Percentiles rank a stretch among this genome's conserved stretches.
Evolutionary conservation across 371 early-diverging fungal species (phyloP).

Genomic region (Apophysomyces elegans): DNA sequence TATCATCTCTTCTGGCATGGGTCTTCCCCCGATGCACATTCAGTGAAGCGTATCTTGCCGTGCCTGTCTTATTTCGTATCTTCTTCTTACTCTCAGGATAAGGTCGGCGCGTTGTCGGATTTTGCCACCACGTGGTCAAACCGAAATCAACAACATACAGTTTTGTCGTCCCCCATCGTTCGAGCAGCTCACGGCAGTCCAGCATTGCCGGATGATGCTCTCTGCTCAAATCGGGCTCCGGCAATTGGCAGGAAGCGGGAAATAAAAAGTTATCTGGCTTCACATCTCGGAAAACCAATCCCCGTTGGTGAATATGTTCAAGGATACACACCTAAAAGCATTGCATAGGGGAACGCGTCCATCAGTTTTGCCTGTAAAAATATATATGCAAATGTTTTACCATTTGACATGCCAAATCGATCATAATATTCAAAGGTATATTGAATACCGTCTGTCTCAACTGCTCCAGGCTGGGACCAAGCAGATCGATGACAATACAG

Average conservation of each 20-base stretch:
- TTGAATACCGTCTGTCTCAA: conserved; percentile 53
- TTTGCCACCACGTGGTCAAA: conserved; percentile 53
- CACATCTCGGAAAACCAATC: conserved; percentile 64
- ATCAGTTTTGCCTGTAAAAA: background rate
- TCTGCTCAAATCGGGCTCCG: conserved; percentile 32
- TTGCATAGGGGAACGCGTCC: background rate
- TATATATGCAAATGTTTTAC: conserved; percentile 30
- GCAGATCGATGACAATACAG: conserved; percentile 93
- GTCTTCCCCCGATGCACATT: conserved; percentile 62
- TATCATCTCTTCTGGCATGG: conserved; percentile 65
- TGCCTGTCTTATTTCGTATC: conserved; percentile 59
- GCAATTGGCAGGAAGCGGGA: conserved; percentile 34
- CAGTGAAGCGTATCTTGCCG: conserved; percentile 68
- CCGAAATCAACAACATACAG: conserved; percentile 64
- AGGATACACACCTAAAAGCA: conserved; percentile 84
- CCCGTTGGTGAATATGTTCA: conserved; percentile 83
- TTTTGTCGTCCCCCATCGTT: conserved; percentile 31
- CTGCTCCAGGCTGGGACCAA: conserved; percentile 96
- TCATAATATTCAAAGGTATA: conserved; percentile 53
- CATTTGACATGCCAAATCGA: conserved; percentile 62
- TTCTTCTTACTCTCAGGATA: conserved; percentile 49
- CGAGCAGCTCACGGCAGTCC: conserved; percentile 34
- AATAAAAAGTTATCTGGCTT: conserved; percentile 98
- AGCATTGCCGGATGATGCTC: conserved; percentile 11
- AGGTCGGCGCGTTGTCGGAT: conserved; percentile 46